Conservation (phyloP, 1,284 basidiomycete genomes). For the Vanrija humicola region DNA sequence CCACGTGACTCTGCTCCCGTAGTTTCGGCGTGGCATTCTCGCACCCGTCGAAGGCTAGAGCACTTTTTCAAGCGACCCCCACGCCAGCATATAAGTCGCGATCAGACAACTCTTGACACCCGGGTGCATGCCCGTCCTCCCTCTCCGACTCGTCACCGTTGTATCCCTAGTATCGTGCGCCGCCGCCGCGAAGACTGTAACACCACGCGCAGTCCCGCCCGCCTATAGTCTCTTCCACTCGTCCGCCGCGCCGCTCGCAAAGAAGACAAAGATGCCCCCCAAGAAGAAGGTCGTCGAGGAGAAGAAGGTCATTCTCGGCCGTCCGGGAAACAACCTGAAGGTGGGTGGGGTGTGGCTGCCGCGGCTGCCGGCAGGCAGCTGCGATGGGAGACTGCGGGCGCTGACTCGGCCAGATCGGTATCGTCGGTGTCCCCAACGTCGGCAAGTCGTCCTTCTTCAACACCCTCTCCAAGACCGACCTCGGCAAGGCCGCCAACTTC, state of each 20-base stretch:
- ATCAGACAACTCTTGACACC: not conserved
- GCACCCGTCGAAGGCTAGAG: too few relatives aligned
- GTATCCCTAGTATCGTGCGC: constrained; percentile 1
- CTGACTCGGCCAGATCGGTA: constrained; percentile 67
- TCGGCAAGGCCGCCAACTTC: constrained; percentile 98
- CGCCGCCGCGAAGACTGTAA: not conserved
- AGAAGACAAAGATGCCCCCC: constrained; percentile 74
- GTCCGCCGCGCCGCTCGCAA: constrained; percentile 22
- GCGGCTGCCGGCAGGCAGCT: not conserved
- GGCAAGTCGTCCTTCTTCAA: constrained; percentile 96
- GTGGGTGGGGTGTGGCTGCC: constrained; percentile 29
- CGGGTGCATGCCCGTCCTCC: constrained; percentile 20
- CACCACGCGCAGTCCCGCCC: not conserved
- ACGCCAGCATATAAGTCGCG: too few relatives aligned
- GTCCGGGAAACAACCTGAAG: constrained; percentile 78
- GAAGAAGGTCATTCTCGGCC: constrained; percentile 80
- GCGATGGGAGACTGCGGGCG: too few relatives aligned
- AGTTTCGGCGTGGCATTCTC: too few relatives aligned
- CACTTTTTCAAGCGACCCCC: too few relatives aligned
- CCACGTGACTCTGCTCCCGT: not conserved
- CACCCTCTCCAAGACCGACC: constrained; percentile 79
- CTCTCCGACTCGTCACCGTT: not conserved
- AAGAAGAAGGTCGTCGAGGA: constrained; percentile 65
- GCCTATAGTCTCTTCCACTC: constrained; percentile 11
- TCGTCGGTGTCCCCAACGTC: constrained; percentile 93